Evolutionary conservation across 1,139 yeast species (phyloP).

Genomic region (Arxiozyma heterogenica): DNA sequence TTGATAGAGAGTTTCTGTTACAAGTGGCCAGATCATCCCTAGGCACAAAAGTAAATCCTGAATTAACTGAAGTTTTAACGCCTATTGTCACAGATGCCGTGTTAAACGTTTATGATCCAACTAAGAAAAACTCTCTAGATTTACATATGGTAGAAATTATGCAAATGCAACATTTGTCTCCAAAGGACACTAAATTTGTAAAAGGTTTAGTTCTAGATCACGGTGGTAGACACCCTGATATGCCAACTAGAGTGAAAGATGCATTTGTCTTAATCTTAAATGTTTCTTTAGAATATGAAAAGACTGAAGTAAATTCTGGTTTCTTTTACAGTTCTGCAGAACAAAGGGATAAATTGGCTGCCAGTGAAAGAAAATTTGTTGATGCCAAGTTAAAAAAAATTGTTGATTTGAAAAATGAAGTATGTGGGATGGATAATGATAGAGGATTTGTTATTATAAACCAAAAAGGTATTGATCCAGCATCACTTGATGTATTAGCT

Average conservation of each 20-base stretch:
- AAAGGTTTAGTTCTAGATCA: conserved; percentile 93
- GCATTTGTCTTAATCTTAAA: conserved; percentile 81
- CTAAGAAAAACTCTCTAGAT: conserved; percentile 49
- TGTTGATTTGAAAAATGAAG: conserved; percentile 84
- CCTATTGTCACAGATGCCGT: conserved; percentile 98
- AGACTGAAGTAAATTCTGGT: conserved; percentile 95
- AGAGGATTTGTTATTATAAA: conserved; percentile 90
- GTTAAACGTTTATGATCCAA: conserved; percentile 53
- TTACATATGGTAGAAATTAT: conserved; percentile 96
- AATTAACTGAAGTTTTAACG: conserved; percentile 68
- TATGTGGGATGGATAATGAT: conserved; percentile 66
- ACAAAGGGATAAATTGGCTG: conserved; percentile 91
- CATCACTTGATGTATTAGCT: conserved; percentile 91
- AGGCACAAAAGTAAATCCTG: conserved; percentile 72
- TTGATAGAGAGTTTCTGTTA: conserved; percentile 78
- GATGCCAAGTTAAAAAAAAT: conserved; percentile 89
- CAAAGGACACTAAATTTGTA: conserved; percentile 73
- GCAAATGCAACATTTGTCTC: conserved; percentile 93
- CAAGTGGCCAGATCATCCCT: conserved; percentile 90
- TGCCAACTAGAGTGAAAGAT: conserved; percentile 83
- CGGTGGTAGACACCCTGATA: conserved; percentile 98
- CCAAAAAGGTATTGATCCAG: conserved; percentile 98
- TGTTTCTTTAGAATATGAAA: conserved; percentile 93
- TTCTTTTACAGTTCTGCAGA: conserved; percentile 92
- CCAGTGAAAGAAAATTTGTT: conserved; percentile 87